Evolutionary conservation across 2,329 filamentous ascomycete species (phyloP).

Genomic region (Diaporthe nobilis): DNA sequence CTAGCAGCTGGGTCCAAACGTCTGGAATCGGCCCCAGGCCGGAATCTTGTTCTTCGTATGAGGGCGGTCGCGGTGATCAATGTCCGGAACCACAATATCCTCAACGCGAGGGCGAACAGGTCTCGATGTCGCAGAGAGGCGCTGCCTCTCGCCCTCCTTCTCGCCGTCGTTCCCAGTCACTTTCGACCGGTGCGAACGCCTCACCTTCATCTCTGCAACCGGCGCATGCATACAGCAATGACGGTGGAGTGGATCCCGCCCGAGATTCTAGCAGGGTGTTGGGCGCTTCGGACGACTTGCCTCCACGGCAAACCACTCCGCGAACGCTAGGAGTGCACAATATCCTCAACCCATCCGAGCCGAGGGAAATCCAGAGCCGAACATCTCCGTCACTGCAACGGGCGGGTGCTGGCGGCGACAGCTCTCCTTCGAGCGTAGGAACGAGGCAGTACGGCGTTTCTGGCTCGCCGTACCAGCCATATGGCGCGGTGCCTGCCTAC

Average conservation of each 20-base stretch:
- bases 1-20: constrained; percentile 31
- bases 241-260: constrained; percentile 47
- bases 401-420: constrained; percentile 43
- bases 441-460: constrained; percentile 44
- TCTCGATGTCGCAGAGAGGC: constrained; percentile 75
- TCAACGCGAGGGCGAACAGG: constrained; percentile 69
- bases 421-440: constrained; percentile 44
- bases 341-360: constrained; percentile 60
- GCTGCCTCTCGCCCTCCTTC: constrained; percentile 69
- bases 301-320: constrained; percentile 49
- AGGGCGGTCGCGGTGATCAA: constrained; percentile 61
- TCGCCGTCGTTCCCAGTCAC: constrained; percentile 63
- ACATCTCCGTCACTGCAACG: constrained; percentile 43
- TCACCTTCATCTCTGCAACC: constrained; percentile 49
- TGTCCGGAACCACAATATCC: constrained; percentile 68
- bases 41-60: constrained; percentile 43
- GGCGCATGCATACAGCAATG: constrained; percentile 50
- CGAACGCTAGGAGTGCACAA: constrained; percentile 58
- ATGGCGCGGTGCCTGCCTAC: constrained; percentile 31
- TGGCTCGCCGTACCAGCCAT: constrained; percentile 43
- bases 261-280: constrained; percentile 48
- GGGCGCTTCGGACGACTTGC: constrained; percentile 50
- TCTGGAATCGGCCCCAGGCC: constrained; percentile 42
- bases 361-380: constrained; percentile 45
- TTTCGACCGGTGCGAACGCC: constrained; percentile 53